Conservation (phyloP, 2,329 filamentous ascomycete species). For the Cadophora gregata region DNA sequence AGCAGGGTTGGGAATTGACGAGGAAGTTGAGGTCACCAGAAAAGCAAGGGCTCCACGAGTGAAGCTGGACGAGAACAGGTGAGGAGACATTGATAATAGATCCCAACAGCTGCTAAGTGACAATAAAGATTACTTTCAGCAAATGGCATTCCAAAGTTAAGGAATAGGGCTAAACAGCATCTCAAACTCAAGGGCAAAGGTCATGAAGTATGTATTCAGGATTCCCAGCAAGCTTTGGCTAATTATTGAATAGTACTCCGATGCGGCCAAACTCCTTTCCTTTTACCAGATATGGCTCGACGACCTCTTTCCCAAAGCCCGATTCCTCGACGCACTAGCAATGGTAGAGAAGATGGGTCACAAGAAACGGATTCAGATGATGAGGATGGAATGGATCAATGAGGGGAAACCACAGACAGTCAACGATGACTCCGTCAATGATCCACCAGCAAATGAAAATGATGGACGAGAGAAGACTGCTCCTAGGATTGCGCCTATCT, state of each 20-base stretch:
- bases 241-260: conserved; percentile 69
- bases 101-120: conserved; percentile 30
- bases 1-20: conserved; percentile 76
- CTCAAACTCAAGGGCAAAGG: conserved; percentile 91
- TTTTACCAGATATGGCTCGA: conserved; percentile 98
- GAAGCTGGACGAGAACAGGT: conserved; percentile 86
- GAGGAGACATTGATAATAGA: conserved; percentile 24
- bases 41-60: conserved; percentile 79
- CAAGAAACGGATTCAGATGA: conserved; percentile 75
- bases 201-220: conserved; percentile 69
- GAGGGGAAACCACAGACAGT: conserved; percentile 64
- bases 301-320: conserved; percentile 92
- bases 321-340: conserved; percentile 84
- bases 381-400: conserved; percentile 83
- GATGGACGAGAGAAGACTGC: conserved; percentile 41
- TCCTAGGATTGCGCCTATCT: conserved; percentile 48
- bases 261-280: conserved; percentile 79
- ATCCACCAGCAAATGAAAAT: conserved; percentile 40
- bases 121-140: conserved; percentile 75
- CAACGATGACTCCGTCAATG: conserved; percentile 41
- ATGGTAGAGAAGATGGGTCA: conserved; percentile 96
- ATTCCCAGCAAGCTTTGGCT: conserved; percentile 1
- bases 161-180: conserved; percentile 69
- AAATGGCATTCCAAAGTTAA: conserved; percentile 82
- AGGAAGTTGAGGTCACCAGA: conserved; percentile 76